Percentiles rank a stretch among this genome's conserved stretches.
Evolutionary conservation across 345 rosid genomes (phyloP).

Genomic region (Aquilaria malaccensis): DNA sequence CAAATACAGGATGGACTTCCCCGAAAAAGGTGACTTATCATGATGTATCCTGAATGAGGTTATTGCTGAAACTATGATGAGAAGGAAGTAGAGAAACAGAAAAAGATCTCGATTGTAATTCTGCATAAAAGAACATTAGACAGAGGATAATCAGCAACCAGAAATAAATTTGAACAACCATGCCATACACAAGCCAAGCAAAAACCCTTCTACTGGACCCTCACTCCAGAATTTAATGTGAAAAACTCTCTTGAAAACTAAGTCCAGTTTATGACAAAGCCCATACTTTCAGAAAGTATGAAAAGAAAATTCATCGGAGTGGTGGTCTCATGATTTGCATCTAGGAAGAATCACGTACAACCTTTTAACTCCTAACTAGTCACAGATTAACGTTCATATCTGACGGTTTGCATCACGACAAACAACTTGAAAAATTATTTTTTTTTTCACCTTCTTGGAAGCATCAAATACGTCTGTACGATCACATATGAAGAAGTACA

Average conservation of each 20-base stretch:
- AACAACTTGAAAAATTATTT: conserved; percentile 3
- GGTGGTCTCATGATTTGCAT: no score
- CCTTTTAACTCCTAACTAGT: no score
- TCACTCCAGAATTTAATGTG: background rate
- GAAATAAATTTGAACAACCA: background rate
- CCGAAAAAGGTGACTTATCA: conserved; percentile 84
- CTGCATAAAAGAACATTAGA: conserved; percentile 38
- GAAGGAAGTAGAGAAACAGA: conserved; percentile 86
- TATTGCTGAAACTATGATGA: conserved; percentile 88
- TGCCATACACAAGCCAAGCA: background rate
- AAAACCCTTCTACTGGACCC: background rate
- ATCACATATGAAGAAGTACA: conserved; percentile 75
- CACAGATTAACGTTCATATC: no score
- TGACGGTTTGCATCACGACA: no score
- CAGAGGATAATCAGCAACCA: conserved; percentile 5
- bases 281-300: no score
- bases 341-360: no score
- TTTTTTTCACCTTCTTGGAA: conserved; percentile 59
- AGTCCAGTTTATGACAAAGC: no score
- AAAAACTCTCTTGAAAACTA: no score
- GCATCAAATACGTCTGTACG: conserved; percentile 80
- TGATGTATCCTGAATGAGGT: conserved; percentile 85
- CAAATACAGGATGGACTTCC: conserved; percentile 84
- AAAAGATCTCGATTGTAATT: conserved; percentile 86
- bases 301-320: no score